phyloP scores from a whole-genome alignment of 2,329 filamentous ascomycete species.

The Calonectria leucothoes region DNA sequence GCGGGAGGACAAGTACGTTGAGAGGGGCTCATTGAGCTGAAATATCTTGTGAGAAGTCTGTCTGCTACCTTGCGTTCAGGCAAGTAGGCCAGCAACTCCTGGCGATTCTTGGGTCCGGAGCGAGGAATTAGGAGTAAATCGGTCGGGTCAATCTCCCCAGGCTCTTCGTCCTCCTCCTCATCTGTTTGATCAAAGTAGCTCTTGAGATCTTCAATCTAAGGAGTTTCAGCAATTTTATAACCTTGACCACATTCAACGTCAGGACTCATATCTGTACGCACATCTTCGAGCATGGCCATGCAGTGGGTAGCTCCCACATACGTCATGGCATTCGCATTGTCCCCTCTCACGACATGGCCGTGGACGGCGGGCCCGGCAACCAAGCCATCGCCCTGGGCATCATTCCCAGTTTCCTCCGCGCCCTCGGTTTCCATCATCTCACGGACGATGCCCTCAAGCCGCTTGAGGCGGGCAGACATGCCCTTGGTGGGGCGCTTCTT shows the following conservation, averaged over 20 bases:
- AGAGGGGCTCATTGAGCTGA: slow-evolving; percentile 64
- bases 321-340: slow-evolving; percentile 55
- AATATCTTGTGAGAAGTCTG: slow-evolving; percentile 64
- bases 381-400: slow-evolving; percentile 10
- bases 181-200: slow-evolving; percentile 65
- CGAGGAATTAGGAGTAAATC: slow-evolving; percentile 58
- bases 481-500: slow-evolving; percentile 55
- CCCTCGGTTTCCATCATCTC: slow-evolving; percentile 61
- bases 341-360: slow-evolving; percentile 58
- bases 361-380: slow-evolving; percentile 37
- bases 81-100: slow-evolving; percentile 60
- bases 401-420: not conserved
- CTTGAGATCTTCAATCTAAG: slow-evolving; percentile 69
- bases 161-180: slow-evolving; percentile 48
- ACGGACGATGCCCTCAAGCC: slow-evolving; percentile 69
- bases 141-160: slow-evolving; percentile 50
- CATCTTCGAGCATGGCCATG: slow-evolving; percentile 70
- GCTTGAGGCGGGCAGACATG: slow-evolving; percentile 65
- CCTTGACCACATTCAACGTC: too few relatives aligned
- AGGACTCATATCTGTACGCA: slow-evolving; percentile 46
- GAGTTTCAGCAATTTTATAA: slow-evolving; percentile 15
- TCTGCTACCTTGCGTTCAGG: slow-evolving; percentile 61
- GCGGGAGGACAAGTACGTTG: slow-evolving; percentile 51
- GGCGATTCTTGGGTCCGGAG: slow-evolving; percentile 52
- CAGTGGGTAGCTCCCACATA: slow-evolving; percentile 71